Conservation (phyloP, 257 asterid species). For the Plantago elongata region DNA sequence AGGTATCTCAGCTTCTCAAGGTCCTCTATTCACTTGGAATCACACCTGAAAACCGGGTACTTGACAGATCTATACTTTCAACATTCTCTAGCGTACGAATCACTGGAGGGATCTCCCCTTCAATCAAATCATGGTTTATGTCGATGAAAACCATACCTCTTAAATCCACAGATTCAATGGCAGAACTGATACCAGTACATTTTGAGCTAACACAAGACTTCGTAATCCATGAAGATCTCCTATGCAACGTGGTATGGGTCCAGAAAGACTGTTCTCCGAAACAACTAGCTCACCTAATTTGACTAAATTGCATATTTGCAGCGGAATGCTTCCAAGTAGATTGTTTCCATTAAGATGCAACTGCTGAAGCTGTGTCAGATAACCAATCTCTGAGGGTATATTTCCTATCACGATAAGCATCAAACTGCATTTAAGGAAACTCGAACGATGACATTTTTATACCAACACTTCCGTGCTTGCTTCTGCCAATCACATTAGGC, state of each 20-base stretch:
- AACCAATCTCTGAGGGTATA: too few relatives aligned
- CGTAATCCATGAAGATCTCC: conserved; percentile 28
- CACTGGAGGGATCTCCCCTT: conserved; percentile 25
- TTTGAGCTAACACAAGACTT: conserved; percentile 26
- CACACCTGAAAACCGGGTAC: conserved; percentile 32
- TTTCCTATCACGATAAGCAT: too few relatives aligned
- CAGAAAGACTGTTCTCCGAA: conserved; percentile 27
- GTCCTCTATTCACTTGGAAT: conserved; percentile 29
- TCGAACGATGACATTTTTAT: too few relatives aligned
- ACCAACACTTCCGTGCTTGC: too few relatives aligned
- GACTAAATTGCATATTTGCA: conserved; percentile 24
- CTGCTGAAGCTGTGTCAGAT: conserved; percentile 13
- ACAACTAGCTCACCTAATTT: conserved; percentile 28
- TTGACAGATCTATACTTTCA: conserved; percentile 24
- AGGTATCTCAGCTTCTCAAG: conserved; percentile 19
- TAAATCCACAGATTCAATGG: conserved; percentile 25
- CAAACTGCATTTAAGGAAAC: too few relatives aligned
- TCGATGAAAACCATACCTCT: conserved; percentile 25
- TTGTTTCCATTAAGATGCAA: conserved; percentile 24
- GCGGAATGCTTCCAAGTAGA: conserved; percentile 29
- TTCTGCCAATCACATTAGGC: too few relatives aligned
- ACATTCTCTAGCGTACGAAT: conserved; percentile 21
- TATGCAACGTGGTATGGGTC: conserved; percentile 35
- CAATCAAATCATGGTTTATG: conserved; percentile 21
- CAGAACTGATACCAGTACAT: conserved; percentile 21